These are phyloP conservation scores for Backusella morwellensis DNA, from an alignment of 192 early-diverging fungal species.

Conservation along the genomic window DNA sequence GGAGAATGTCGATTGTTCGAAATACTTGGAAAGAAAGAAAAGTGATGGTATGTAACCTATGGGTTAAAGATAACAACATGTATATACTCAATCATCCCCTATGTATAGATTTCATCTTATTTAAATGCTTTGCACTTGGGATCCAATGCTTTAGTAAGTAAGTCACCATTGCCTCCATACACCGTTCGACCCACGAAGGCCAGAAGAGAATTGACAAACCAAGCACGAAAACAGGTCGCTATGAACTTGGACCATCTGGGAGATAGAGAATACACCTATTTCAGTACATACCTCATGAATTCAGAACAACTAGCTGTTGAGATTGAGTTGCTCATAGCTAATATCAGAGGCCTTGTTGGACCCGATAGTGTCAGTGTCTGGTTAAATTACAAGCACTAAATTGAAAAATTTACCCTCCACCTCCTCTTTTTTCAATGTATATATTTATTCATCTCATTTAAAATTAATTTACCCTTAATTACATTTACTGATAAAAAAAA, in stretches of 20 bases:
- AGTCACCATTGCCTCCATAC: conserved; percentile 35
- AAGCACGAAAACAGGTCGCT: conserved; percentile 14
- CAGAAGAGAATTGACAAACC: conserved; percentile 17
- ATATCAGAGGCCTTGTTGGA: conserved; percentile 33
- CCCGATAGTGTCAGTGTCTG: conserved; percentile 31
- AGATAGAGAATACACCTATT: conserved; percentile 32
- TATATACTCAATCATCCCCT: not conserved
- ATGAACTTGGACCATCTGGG: conserved; percentile 15
- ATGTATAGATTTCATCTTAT: conserved; percentile 25
- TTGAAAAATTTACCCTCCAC: not conserved
- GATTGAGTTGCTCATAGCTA: conserved; percentile 24
- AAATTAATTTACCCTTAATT: not conserved
- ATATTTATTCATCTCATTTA: not conserved
- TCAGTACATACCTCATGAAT: conserved; percentile 39
- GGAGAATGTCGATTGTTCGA: conserved; percentile 23
- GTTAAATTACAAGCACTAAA: conserved; percentile 20
- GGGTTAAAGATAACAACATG: not conserved
- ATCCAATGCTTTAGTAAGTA: conserved; percentile 32
- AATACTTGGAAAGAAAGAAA: conserved; percentile 31
- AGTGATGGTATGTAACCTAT: conserved; percentile 19
- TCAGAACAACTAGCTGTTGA: conserved; percentile 39
- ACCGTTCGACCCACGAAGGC: conserved; percentile 32
- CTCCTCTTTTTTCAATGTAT: not conserved
- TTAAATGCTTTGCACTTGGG: conserved; percentile 35
- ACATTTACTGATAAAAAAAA: not conserved